These are phyloP conservation scores for Alisma plantagoaquatica DNA, from an alignment of 106 monocot species.

Conservation along the genomic window DNA sequence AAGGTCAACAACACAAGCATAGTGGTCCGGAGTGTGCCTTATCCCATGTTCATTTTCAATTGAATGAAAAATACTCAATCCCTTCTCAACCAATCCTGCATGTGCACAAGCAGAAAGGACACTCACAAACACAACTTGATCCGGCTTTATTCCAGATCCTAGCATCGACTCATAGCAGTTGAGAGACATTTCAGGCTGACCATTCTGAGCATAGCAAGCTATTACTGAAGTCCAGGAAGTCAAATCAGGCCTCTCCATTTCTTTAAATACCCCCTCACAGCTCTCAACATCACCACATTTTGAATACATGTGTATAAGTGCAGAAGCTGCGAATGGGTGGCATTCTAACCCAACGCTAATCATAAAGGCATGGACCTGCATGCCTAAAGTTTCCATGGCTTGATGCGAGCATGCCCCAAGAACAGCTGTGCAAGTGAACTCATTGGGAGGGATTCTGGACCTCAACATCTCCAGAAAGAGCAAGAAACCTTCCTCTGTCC, in stretches of 20 bases:
- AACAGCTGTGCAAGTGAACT: slow-evolving; percentile 48
- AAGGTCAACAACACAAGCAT: slow-evolving; percentile 71
- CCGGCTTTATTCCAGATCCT: slow-evolving; percentile 33
- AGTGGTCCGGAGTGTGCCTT: slow-evolving; percentile 40
- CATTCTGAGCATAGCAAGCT: slow-evolving; percentile 52
- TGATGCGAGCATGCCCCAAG: slow-evolving; percentile 32
- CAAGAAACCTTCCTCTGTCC: slow-evolving; percentile 33
- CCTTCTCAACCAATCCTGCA: slow-evolving; percentile 49
- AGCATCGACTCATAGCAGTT: slow-evolving; percentile 34
- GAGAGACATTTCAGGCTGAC: slow-evolving; percentile 34
- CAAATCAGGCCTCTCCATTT: slow-evolving; percentile 35
- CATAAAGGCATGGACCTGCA: slow-evolving; percentile 44
- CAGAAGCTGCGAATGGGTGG: slow-evolving; percentile 32
- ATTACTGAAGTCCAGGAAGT: slow-evolving; percentile 59
- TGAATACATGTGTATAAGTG: slow-evolving; percentile 56
- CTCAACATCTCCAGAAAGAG: slow-evolving; percentile 40
- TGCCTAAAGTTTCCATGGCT: slow-evolving; percentile 29
- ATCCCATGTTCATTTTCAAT: slow-evolving; percentile 32
- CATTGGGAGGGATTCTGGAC: slow-evolving; percentile 28
- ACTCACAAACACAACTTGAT: slow-evolving; percentile 52
- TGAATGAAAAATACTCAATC: slow-evolving; percentile 40
- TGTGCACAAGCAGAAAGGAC: slow-evolving; percentile 57
- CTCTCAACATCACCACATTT: slow-evolving; percentile 39
- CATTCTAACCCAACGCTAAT: slow-evolving; percentile 15
- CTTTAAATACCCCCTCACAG: slow-evolving; percentile 34